Evolutionary conservation across 345 rosid genomes (phyloP).

Genomic region (Crucihimalaya himalaica): DNA sequence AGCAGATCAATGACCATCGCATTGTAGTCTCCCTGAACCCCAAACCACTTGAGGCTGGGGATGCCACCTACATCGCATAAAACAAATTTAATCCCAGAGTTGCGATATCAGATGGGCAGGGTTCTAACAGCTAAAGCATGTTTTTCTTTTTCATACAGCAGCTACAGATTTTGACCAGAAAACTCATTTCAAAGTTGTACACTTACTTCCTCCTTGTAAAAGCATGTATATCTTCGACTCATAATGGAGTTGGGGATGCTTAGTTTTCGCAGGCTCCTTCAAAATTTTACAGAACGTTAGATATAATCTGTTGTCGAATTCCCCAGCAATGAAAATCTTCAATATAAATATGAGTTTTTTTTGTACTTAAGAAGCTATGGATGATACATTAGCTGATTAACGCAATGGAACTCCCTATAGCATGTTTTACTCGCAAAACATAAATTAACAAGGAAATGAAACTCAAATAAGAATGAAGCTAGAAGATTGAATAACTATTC

Average conservation of each 20-base stretch:
- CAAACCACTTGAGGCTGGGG: constrained; percentile 88
- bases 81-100: neutral
- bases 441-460: neutral
- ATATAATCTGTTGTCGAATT: neutral
- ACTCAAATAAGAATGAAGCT: neutral
- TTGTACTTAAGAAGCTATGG: neutral
- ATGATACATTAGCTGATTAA: neutral
- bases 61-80: constrained; percentile 61
- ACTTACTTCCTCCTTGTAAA: constrained; percentile 88
- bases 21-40: constrained; percentile 78
- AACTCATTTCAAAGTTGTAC: constrained; percentile 28
- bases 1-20: constrained; percentile 88
- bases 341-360: neutral
- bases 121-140: neutral
- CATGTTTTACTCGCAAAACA: neutral
- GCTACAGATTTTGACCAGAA: neutral
- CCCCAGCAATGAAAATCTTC: neutral
- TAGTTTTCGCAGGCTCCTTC: constrained; percentile 84
- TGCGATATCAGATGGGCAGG: neutral
- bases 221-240: constrained; percentile 88
- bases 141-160: neutral
- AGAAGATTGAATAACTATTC: too few species aligned
- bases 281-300: constrained; percentile 16
- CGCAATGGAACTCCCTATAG: neutral
- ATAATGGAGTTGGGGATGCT: constrained; percentile 89